A percentile compares a stretch with the other conserved stretches of the same genome.
Evolutionary conservation across 2,329 filamentous ascomycete species (phyloP).

Genomic region (Cladosporium sp.): DNA sequence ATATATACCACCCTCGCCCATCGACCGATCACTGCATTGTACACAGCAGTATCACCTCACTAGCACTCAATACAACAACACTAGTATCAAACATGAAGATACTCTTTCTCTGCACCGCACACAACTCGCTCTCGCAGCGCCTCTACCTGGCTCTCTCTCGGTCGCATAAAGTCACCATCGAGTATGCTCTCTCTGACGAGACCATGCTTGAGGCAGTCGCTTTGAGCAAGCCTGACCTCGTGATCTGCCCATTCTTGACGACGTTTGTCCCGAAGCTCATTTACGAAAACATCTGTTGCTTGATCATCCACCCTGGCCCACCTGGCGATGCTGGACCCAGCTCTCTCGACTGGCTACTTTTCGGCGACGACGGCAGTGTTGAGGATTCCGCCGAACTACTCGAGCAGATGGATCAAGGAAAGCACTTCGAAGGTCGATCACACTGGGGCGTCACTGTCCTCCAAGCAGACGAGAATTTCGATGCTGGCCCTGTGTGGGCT

Average conservation of each 20-base stretch:
- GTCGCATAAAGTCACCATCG: conserved; percentile 42
- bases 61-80: neutral
- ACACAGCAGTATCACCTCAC: conserved; percentile 2
- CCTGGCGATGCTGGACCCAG: conserved; percentile 47
- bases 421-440: conserved; percentile 36
- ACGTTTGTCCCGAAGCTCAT: conserved; percentile 40
- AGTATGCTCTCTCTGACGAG: conserved; percentile 39
- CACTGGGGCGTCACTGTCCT: conserved; percentile 46
- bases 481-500: conserved; percentile 48
- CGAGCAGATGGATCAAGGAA: conserved; percentile 28
- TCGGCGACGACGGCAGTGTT: conserved; percentile 45
- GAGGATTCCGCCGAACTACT: conserved; percentile 36
- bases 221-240: conserved; percentile 41
- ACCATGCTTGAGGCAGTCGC: conserved; percentile 43
- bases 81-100: conserved; percentile 38
- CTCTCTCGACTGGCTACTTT: conserved; percentile 45
- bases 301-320: conserved; percentile 46
- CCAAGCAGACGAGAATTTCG: conserved; percentile 44
- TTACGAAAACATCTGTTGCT: conserved; percentile 41
- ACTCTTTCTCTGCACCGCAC: conserved; percentile 48
- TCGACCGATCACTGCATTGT: neutral
- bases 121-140: conserved; percentile 47
- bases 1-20: neutral
- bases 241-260: conserved; percentile 48
- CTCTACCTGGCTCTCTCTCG: conserved; percentile 40